Evolutionary conservation across 257 asterid genomes (phyloP), one percentile per base, ranked within the genome.

Genomic region (Ehretia macrophylla): DNA sequence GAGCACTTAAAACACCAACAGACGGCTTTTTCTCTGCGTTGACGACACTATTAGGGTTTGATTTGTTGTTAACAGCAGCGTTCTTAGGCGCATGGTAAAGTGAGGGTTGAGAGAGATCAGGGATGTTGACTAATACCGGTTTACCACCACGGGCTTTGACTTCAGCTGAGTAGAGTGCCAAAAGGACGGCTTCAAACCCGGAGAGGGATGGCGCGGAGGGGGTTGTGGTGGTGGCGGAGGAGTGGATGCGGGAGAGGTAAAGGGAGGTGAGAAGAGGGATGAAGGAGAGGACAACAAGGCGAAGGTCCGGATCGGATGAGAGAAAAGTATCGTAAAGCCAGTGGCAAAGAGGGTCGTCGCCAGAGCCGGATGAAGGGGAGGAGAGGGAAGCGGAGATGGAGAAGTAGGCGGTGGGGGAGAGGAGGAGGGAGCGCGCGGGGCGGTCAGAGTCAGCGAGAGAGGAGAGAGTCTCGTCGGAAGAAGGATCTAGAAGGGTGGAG

Each of bases 241-340:
- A 75, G 69, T 92, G 93, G 66, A 86, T 80, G 14, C 95, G 85
- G 52, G 71, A 78, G 22, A 93, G 88, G 70, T 93, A 93, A 19
- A 80, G 56, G 69, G 87, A 72, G 32, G 79, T 45, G 55, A 92
- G 19, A 17, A 86, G 72, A 17, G 99, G 97, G 59, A 93, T 68
- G 55, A 72, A 81, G 19, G 96, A 83, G 56, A 93, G 85, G 8
- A 93, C 96, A 17, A 92, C 93, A 18, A 84, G 89, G 68, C 91
- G 87, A 17, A 93, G 85, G 49, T 89, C 99, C 17, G 85, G 80
- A 55, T 89, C 94, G 19, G 81, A 74, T 45, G 90, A 75, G 60
- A 83, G 86, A 60, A 81, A 89, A 16, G 96, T 92, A 53, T 92
- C 99, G 79, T 92, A 92, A 5, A 92, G 86, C 97, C 97, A 92